Evolutionary conservation across 2,329 filamentous ascomycete genomes (phyloP).

Genomic region (Hypoxylon sp.): DNA sequence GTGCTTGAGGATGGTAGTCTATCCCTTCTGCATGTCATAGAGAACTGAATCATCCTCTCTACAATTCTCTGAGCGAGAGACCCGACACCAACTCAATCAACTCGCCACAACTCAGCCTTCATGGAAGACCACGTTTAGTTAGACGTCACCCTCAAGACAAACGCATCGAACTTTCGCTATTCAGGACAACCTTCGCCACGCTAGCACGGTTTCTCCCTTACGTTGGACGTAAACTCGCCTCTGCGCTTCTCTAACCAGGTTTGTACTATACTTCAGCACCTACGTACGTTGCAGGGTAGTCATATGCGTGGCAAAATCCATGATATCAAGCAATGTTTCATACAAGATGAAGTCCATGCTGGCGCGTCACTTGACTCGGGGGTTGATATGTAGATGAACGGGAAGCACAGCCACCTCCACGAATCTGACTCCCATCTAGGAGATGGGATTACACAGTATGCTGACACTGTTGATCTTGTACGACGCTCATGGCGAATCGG

Average conservation of each 20-base stretch:
- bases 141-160: neutral
- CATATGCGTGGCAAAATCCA: slow-evolving; percentile 5
- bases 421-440: slow-evolving; percentile 15
- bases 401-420: slow-evolving; percentile 46
- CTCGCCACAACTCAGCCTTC: neutral
- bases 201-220: slow-evolving; percentile 3
- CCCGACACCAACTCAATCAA: slow-evolving; percentile 2
- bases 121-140: slow-evolving; percentile 14
- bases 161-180: neutral
- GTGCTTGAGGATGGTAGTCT: neutral
- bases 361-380: slow-evolving; percentile 43
- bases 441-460: slow-evolving; percentile 37
- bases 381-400: slow-evolving; percentile 18
- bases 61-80: slow-evolving; percentile 5
- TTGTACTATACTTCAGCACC: slow-evolving; percentile 2
- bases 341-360: slow-evolving; percentile 3
- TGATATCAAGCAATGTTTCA: slow-evolving; percentile 1
- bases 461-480: slow-evolving; percentile 39
- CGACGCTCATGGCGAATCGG: slow-evolving; percentile 8
- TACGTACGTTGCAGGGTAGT: slow-evolving; percentile 1
- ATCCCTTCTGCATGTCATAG: slow-evolving; percentile 3
- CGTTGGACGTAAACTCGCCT: slow-evolving; percentile 11
- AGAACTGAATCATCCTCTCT: neutral
- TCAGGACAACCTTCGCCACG: slow-evolving; percentile 5
- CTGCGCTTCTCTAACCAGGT: neutral